These are phyloP conservation scores for Cladosporium sp. DNA, from an alignment of 2,329 filamentous ascomycete species.

Conservation along the genomic window DNA sequence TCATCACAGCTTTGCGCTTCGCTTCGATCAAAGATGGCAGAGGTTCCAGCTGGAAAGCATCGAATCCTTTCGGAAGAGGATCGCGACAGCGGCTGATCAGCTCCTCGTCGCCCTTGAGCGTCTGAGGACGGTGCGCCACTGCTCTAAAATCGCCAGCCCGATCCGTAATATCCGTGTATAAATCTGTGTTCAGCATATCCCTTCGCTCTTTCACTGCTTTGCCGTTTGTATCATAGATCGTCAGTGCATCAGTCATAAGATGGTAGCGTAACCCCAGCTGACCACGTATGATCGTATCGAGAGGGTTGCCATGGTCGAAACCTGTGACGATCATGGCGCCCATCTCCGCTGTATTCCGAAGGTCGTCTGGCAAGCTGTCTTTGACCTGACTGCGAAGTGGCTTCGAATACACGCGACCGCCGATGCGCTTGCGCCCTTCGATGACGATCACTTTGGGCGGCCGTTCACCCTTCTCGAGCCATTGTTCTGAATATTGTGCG, in stretches of 20 bases:
- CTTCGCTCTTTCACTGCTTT: slow-evolving; percentile 74
- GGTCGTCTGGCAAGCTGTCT: slow-evolving; percentile 54
- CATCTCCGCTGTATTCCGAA: slow-evolving; percentile 84
- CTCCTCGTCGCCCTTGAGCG: slow-evolving; percentile 79
- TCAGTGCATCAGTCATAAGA: slow-evolving; percentile 74
- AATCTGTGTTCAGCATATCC: slow-evolving; percentile 81
- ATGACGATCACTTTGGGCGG: slow-evolving; percentile 76
- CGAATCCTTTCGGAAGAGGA: slow-evolving; percentile 48
- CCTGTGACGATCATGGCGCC: slow-evolving; percentile 98
- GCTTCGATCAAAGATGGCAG: slow-evolving; percentile 32
- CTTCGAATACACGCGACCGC: slow-evolving; percentile 91
- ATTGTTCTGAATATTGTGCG: slow-evolving; percentile 71
- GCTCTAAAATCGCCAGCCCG: slow-evolving; percentile 88
- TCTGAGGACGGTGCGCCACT: slow-evolving; percentile 68
- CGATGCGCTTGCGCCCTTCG: slow-evolving; percentile 84
- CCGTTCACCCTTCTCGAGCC: slow-evolving; percentile 65
- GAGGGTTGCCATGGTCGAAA: slow-evolving; percentile 90
- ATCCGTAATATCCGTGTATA: slow-evolving; percentile 94
- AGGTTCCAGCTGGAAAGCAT: slow-evolving; percentile 36
- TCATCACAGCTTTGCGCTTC: slow-evolving; percentile 35
- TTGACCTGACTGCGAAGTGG: slow-evolving; percentile 62
- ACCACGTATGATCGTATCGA: slow-evolving; percentile 87
- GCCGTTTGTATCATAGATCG: slow-evolving; percentile 84
- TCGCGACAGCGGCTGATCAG: slow-evolving; percentile 83
- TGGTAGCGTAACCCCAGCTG: slow-evolving; percentile 89